Evolutionary conservation across 1,139 yeast species (phyloP), one percentile per base, ranked within the genome.

Genomic region (Chernovozyma aurita): DNA sequence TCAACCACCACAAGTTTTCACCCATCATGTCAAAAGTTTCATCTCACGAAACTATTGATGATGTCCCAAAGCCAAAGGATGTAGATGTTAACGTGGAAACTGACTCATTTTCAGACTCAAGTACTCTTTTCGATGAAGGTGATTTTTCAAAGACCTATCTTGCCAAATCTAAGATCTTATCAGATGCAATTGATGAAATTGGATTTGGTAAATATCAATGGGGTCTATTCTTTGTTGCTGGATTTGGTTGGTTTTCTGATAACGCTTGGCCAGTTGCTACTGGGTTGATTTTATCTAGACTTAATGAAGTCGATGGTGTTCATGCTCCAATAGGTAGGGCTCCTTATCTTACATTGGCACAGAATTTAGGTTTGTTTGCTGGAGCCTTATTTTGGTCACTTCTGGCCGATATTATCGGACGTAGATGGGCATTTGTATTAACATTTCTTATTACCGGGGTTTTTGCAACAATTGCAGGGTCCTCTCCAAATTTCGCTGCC

Each of bases 371-470:
- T 1, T 47, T 67, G 20, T 49, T 68, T 22, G 65, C 59, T 1
- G 74, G 74, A 4, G 73, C 73, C 0, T 49, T 62, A 7, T 56
- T 66, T 33, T 68, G 73, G 73, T 63, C 71, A 7, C 48, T 66
- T 21, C 50, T 63, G 4, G 59, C 70, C 1, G 74, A 68, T 44
- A 52, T 66, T 8, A 62, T 66, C 33, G 73, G 74, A 12, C 52
- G 74, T 18, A 49, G 59, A 33, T 65, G 70, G 71, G 73, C 71
- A 2, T 67, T 67, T 43, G 65, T 61, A 39, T 48, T 66, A 33
- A 67, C 74, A 3, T 66, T 68, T 42, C 48, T 67, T 35, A 52
- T 64, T 38, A 67, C 70, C 2, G 71, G 72, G 1, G 44, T 65
- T 1, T 66, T 63, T 49, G 63, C 70, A 1, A 46, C 57, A 1